Evolutionary conservation across 768 basidiomycete genomes (phyloP), one percentile per base, ranked within the genome.

Genomic region (Cantharellus anzutake): DNA sequence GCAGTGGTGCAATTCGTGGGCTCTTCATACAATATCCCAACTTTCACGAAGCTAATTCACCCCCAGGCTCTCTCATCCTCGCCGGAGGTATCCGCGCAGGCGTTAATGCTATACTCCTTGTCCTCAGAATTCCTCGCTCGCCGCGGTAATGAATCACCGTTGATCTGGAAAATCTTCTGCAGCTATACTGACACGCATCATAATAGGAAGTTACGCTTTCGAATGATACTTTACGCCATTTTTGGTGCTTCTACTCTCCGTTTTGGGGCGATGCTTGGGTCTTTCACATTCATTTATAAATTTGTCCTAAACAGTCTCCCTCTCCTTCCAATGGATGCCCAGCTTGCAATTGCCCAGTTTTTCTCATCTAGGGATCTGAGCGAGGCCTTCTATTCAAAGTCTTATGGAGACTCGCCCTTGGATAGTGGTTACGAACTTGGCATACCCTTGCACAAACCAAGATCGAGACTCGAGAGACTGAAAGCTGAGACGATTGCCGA

Each of bases 201-300:
- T 48, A 52, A 50, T 65, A 91, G 86, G 65, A 72, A 79, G 16
- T 70, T 77, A 59, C 79, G 84, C 5, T 70, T 86, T 4, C 70
- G 78, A 3, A 68, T 91, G 34, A 75, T 96, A 56, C 79, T 84
- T 3, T 84, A 80, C 71, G 92, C 90, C 0, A 73, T 94, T 51
- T 86, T 96, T 64, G 91, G 91, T 0, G 63, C 73, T 48, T 92
- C 94, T 66, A 82, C 87, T 0, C 77, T 84, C 66, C 74, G 92
- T 29, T 93, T 94, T 63, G 87, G 83, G 3, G 80, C 83, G 0
- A 93, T 93, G 89, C 73, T 97, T 42, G 90, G 88, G 82, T 62
- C 42, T 69, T 55, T 91, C 63, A 82, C 84, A 1, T 74, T 80
- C 0, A 64, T 89, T 3, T 92, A 93, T 71, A 89, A 86, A 67